These are phyloP conservation scores for Dryas octopetala DNA, from an alignment of 306 rosid genomes.

Conservation along the genomic window DNA sequence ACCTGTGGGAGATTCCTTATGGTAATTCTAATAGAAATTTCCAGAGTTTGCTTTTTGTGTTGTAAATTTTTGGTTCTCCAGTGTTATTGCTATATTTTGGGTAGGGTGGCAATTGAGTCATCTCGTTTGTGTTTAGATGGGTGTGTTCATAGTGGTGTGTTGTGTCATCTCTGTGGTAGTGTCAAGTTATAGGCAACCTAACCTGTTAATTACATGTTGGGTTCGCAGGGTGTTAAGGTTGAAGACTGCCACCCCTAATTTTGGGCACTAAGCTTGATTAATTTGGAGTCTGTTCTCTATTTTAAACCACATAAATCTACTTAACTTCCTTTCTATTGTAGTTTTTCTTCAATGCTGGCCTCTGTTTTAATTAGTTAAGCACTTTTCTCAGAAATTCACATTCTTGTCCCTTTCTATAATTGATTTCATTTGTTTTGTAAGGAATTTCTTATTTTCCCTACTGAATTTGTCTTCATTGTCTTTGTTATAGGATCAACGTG, in stretches of 20 bases:
- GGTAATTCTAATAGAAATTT: slow-evolving; percentile 14
- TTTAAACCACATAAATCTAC: not conserved
- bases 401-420: not conserved
- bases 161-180: too few relatives aligned
- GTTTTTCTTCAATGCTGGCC: not conserved
- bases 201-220: not conserved
- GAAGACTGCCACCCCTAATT: not conserved
- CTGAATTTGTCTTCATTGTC: not conserved
- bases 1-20: not conserved
- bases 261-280: not conserved
- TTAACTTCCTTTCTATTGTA: not conserved
- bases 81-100: not conserved
- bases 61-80: not conserved
- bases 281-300: not conserved
- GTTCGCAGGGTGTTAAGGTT: not conserved
- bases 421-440: not conserved
- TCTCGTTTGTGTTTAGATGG: not conserved
- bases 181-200: not conserved
- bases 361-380: not conserved
- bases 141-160: not conserved
- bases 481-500: not conserved
- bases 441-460: not conserved
- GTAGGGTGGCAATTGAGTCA: not conserved
- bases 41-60: not conserved
- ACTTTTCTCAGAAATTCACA: not conserved